phyloP scores from a whole-genome alignment of 2,329 filamentous ascomycete species.

The Westerdykella aurantiaca region DNA sequence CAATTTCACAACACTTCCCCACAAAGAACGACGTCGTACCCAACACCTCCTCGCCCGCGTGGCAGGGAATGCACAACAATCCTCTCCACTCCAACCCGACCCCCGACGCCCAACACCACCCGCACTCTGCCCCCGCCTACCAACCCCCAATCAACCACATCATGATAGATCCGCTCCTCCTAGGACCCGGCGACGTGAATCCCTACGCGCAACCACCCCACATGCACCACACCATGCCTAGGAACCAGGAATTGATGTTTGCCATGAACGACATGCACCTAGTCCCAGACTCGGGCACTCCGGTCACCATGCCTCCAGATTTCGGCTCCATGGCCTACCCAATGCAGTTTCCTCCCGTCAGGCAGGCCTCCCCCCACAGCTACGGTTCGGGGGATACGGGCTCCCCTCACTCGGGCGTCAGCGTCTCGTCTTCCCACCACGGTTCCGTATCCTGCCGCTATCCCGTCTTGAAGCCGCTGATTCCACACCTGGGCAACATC shows the following conservation, averaged over 20 bases:
- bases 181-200: slow-evolving; percentile 23
- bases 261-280: slow-evolving; percentile 35
- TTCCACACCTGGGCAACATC: slow-evolving; percentile 74
- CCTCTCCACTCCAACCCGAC: slow-evolving; percentile 1
- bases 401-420: slow-evolving; percentile 32
- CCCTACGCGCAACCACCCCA: slow-evolving; percentile 13
- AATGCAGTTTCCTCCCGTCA: slow-evolving; percentile 25
- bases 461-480: slow-evolving; percentile 74
- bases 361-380: slow-evolving; percentile 32
- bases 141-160: slow-evolving; percentile 30
- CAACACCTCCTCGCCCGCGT: slow-evolving; percentile 20
- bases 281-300: slow-evolving; percentile 22
- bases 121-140: neutral
- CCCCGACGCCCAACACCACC: neutral
- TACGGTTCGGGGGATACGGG: slow-evolving; percentile 34
- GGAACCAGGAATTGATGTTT: slow-evolving; percentile 33
- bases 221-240: slow-evolving; percentile 30
- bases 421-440: slow-evolving; percentile 29
- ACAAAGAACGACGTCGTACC: slow-evolving; percentile 19
- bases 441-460: slow-evolving; percentile 53
- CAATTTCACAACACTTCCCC: slow-evolving; percentile 31
- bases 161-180: slow-evolving; percentile 34
- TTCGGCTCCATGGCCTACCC: slow-evolving; percentile 30
- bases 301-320: slow-evolving; percentile 24
- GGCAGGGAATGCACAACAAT: slow-evolving; percentile 28